A percentile compares a stretch with the other conserved stretches of the same genome.
Conservation (phyloP, 2,329 filamentous ascomycete genomes). For the Canariomyces notabilis region DNA sequence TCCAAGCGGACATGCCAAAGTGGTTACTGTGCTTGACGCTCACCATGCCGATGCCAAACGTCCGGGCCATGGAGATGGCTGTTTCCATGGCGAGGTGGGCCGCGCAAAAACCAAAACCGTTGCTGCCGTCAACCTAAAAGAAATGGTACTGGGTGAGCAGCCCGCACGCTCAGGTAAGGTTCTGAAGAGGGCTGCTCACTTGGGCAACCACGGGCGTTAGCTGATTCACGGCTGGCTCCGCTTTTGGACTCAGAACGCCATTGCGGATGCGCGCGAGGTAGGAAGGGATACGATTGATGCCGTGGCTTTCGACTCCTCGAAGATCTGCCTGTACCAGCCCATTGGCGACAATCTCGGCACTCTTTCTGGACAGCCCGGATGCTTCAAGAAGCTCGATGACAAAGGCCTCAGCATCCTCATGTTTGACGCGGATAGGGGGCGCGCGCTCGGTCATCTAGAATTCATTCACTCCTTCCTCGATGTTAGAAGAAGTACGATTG, state of each 20-base stretch:
- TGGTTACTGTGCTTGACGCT: slow-evolving; percentile 73
- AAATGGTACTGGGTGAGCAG: background rate
- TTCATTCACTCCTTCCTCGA: background rate
- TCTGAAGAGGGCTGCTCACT: slow-evolving; percentile 29
- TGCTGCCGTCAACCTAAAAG: slow-evolving; percentile 56
- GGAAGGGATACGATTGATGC: slow-evolving; percentile 70
- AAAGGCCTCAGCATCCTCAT: slow-evolving; percentile 35
- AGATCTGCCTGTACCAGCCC: slow-evolving; percentile 71
- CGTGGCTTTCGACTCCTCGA: slow-evolving; percentile 74
- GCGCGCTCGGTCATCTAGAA: slow-evolving; percentile 6
- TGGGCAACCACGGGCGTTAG: slow-evolving; percentile 67
- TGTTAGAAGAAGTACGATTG: too few relatives aligned
- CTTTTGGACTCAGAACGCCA: slow-evolving; percentile 59
- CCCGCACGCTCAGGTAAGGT: background rate
- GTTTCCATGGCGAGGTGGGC: slow-evolving; percentile 60
- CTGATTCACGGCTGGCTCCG: slow-evolving; percentile 53
- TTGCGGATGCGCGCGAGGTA: slow-evolving; percentile 70
- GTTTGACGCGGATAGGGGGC: slow-evolving; percentile 7
- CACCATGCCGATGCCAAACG: slow-evolving; percentile 69
- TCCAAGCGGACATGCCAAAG: slow-evolving; percentile 78
- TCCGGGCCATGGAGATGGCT: slow-evolving; percentile 61
- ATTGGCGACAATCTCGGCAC: slow-evolving; percentile 59
- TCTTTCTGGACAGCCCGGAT: slow-evolving; percentile 53
- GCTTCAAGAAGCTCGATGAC: slow-evolving; percentile 51
- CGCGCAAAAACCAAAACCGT: slow-evolving; percentile 71